Conservation (phyloP, 2,329 filamentous ascomycete genomes). For the Colletotrichum phormii region DNA sequence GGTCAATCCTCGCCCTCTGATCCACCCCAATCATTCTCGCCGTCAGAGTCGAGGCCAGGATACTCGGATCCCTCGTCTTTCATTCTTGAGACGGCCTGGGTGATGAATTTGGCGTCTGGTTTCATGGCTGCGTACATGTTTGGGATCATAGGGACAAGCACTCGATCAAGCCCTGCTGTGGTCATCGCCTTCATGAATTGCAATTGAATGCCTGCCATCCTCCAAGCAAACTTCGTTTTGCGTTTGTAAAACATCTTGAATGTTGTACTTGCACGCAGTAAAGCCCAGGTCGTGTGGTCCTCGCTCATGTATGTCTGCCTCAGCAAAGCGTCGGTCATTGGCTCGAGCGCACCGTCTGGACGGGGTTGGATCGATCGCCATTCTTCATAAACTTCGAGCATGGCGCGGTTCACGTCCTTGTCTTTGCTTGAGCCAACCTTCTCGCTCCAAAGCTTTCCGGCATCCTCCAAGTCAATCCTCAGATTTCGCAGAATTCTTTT, state of each 20-base stretch:
- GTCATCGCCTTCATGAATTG: constrained; percentile 57
- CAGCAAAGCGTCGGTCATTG: constrained; percentile 40
- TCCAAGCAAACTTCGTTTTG: constrained; percentile 54
- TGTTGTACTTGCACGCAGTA: constrained; percentile 62
- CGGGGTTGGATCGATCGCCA: constrained; percentile 57
- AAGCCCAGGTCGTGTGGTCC: constrained; percentile 51
- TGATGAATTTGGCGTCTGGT: constrained; percentile 48
- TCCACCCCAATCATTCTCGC: neutral
- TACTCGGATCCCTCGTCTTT: constrained; percentile 25
- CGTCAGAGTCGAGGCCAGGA: constrained; percentile 22
- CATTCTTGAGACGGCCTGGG: constrained; percentile 36
- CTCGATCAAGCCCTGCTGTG: constrained; percentile 32
- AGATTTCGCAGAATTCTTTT: constrained; percentile 49
- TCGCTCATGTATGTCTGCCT: constrained; percentile 44
- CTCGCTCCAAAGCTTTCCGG: constrained; percentile 48
- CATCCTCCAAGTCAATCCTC: constrained; percentile 44
- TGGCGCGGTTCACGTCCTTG: constrained; percentile 41
- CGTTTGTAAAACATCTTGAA: constrained; percentile 53
- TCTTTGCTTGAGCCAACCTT: neutral
- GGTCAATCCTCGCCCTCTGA: neutral
- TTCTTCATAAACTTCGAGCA: constrained; percentile 51
- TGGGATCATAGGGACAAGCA: constrained; percentile 48
- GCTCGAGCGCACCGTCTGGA: constrained; percentile 12
- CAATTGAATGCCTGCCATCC: constrained; percentile 61
- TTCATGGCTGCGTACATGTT: constrained; percentile 49